Evolutionary conservation across 2,329 filamentous ascomycete genomes (phyloP).

Genomic region (Mycogone perniciosa): DNA sequence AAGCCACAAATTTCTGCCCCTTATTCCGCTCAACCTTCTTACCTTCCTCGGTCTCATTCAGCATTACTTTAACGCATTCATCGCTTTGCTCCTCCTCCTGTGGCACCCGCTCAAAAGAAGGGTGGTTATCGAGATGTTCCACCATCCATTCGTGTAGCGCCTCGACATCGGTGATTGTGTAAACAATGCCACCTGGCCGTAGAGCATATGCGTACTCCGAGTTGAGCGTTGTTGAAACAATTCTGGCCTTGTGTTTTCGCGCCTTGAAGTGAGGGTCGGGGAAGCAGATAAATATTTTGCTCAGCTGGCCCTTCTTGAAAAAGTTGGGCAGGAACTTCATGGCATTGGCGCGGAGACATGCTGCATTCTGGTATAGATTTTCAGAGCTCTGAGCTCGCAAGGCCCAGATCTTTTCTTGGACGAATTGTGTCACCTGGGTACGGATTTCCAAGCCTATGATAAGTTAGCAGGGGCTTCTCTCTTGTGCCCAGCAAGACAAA

Average conservation of each 20-base stretch:
- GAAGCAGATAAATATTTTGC: constrained; percentile 95
- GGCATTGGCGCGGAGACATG: constrained; percentile 83
- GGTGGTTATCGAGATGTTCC: constrained; percentile 70
- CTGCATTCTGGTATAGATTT: constrained; percentile 72
- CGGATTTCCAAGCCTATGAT: constrained; percentile 80
- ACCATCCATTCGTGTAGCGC: constrained; percentile 94
- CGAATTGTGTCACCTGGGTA: constrained; percentile 81
- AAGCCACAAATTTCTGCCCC: constrained; percentile 83
- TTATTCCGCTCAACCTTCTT: constrained; percentile 93
- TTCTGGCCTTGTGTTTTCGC: constrained; percentile 93
- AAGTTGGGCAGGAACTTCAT: constrained; percentile 99
- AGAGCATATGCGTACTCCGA: constrained; percentile 91
- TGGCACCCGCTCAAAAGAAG: constrained; percentile 68
- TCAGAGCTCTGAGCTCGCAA: constrained; percentile 60
- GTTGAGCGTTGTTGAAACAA: constrained; percentile 81
- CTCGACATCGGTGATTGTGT: constrained; percentile 96
- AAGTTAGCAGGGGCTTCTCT: neutral
- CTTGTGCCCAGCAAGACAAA: neutral
- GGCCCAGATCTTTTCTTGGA: constrained; percentile 79
- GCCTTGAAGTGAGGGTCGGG: constrained; percentile 98
- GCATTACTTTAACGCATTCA: constrained; percentile 68
- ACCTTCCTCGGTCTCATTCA: constrained; percentile 84
- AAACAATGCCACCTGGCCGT: constrained; percentile 76
- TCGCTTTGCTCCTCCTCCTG: constrained; percentile 63
- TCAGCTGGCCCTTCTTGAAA: constrained; percentile 73